Percentiles rank a stretch among this genome's conserved stretches.
phyloP scores from a whole-genome alignment of 371 early-diverging fungal species.

The Mortierella sp. region DNA sequence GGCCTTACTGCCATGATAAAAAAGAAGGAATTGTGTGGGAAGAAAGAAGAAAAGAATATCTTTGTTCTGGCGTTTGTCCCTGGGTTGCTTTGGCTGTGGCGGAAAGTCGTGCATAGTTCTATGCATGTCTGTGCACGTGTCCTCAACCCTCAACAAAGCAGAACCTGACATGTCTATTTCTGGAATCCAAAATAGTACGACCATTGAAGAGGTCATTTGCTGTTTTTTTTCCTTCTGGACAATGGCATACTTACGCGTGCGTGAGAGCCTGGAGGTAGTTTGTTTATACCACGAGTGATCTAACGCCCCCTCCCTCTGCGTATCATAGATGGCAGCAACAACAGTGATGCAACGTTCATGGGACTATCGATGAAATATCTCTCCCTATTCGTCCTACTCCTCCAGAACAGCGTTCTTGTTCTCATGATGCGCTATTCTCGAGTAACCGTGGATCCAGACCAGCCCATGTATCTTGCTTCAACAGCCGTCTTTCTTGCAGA shows the following conservation, averaged over 20 bases:
- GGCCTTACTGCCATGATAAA: too few species aligned
- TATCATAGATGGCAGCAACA: conserved; percentile 18
- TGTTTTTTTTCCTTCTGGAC: too few species aligned
- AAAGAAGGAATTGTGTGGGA: too few species aligned
- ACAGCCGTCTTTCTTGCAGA: conserved; percentile 77
- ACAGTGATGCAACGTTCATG: conserved; percentile 11
- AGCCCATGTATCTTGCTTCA: conserved; percentile 75
- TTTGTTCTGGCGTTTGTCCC: too few species aligned
- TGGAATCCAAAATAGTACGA: background rate
- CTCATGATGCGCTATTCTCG: conserved; percentile 75
- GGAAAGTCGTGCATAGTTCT: too few species aligned
- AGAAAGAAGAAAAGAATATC: too few species aligned
- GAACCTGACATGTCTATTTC: too few species aligned
- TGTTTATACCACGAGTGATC: background rate
- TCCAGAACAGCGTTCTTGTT: conserved; percentile 71
- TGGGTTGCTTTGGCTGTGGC: too few species aligned
- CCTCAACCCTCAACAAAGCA: too few species aligned
- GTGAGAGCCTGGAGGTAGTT: too few species aligned
- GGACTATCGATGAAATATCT: conserved; percentile 60
- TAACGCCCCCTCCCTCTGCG: background rate
- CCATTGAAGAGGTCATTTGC: background rate
- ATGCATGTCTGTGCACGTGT: too few species aligned
- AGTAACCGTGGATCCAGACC: conserved; percentile 56
- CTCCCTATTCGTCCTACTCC: conserved; percentile 63
- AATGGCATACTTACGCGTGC: too few species aligned